Evolutionary conservation across 2,329 filamentous ascomycete genomes (phyloP), one percentile per base, ranked within the genome.

Genomic region (Dendryphion nanum): DNA sequence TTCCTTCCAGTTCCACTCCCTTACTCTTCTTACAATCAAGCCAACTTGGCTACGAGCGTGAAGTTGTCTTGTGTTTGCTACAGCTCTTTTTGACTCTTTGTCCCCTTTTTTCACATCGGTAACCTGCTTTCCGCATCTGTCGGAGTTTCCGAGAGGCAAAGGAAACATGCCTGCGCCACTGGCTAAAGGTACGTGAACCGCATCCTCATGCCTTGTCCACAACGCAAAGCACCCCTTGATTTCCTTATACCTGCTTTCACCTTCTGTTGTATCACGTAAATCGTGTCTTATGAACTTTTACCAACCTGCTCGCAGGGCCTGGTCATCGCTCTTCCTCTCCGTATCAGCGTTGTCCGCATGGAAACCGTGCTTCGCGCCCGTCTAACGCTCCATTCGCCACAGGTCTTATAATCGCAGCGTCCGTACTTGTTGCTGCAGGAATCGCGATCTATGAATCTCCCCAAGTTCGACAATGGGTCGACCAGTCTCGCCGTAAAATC

Each of bases 371-470:
- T 15, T 7, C 35, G 35, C 14, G 24, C 30, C 31, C 46, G 42
- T 48, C 56, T 63, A 59, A 61, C 50, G 50, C 50, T 33, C 51
- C 52, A 21, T 40, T 55, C 40, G 38, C 43, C 30, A 52, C 59
- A 83, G 80, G 79, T 55, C 72, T 82, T 47, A 77, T 84, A 45
- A 75, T 83, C 49, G 78, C 77, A 33, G 73, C 81, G 45, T 76
- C 76, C 30, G 71, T 83, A 28, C 68, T 83, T 39, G 74, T 82
- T 36, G 80, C 80, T 43, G 78, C 81, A 14, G 76, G 79, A 10
- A 73, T 82, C 35, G 80, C 80, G 36, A 74, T 81, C 31, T 81
- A 82, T 61, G 77, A 83, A 58, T 81, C 76, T 28, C 80, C 80
- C 1, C 75, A 82, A 55, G 71, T 83, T 41, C 72, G 78, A 59